A percentile compares a stretch with the other conserved stretches of the same genome.
These are phyloP conservation scores for Aegilops bicornis DNA, from an alignment of 176 grass and related monocot genomes.

Conservation along the genomic window DNA sequence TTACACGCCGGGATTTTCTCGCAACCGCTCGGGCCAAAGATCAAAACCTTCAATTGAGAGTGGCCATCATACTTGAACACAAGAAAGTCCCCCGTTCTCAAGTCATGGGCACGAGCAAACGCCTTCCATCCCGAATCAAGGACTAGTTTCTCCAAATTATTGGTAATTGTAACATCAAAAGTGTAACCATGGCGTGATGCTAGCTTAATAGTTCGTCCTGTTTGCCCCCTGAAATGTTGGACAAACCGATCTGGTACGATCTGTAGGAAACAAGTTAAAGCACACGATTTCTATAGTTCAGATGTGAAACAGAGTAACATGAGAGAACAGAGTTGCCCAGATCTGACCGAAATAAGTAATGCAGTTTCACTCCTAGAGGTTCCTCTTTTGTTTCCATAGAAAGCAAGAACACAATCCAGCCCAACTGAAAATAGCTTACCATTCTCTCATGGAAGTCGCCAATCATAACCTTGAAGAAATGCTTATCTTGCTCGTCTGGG, in stretches of 20 bases:
- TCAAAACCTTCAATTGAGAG: slow-evolving; percentile 30
- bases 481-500: neutral
- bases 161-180: slow-evolving; percentile 26
- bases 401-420: too few species aligned
- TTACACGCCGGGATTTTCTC: neutral
- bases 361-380: too few species aligned
- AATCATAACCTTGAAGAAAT: slow-evolving; percentile 29
- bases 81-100: slow-evolving; percentile 40
- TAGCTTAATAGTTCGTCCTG: slow-evolving; percentile 27
- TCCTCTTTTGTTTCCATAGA: too few species aligned
- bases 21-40: slow-evolving; percentile 39
- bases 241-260: slow-evolving; percentile 46
- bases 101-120: slow-evolving; percentile 35
- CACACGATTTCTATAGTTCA: too few species aligned
- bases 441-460: slow-evolving; percentile 18
- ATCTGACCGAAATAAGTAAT: too few species aligned
- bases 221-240: slow-evolving; percentile 8
- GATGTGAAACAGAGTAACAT: too few species aligned
- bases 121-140: slow-evolving; percentile 34
- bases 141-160: neutral
- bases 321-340: too few species aligned
- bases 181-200: slow-evolving; percentile 10
- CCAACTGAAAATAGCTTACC: neutral
- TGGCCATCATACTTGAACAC: slow-evolving; percentile 40
- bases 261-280: neutral